These are phyloP conservation scores for Colletotrichum coccodes DNA, from an alignment of 2,329 filamentous ascomycete genomes.

Conservation along the genomic window DNA sequence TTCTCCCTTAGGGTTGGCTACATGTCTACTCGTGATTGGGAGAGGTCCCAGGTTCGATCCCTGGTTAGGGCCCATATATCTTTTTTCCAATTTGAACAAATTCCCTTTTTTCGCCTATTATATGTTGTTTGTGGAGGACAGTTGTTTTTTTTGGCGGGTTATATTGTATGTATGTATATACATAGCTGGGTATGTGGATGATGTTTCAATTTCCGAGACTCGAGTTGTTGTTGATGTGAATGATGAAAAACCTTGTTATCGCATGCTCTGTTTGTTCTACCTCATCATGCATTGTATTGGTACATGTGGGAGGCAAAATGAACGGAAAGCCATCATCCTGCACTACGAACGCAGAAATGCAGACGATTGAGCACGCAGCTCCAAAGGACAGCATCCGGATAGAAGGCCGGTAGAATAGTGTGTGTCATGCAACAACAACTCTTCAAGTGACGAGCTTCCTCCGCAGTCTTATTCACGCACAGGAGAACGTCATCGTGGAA, in stretches of 20 bases:
- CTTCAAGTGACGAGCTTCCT: no score
- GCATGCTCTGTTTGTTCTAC: no score
- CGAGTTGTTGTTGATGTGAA: neutral
- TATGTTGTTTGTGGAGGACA: no score
- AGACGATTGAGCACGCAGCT: neutral
- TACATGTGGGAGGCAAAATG: no score
- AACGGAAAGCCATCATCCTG: no score
- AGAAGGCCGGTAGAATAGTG: neutral
- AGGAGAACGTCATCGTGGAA: no score
- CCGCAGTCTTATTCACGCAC: no score
- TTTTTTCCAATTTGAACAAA: neutral
- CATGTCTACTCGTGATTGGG: neutral
- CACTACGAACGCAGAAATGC: neutral
- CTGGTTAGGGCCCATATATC: conserved; percentile 22
- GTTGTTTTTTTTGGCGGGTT: neutral
- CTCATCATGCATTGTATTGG: no score
- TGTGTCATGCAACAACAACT: neutral
- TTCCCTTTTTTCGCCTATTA: neutral
- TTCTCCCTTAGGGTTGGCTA: conserved; percentile 27
- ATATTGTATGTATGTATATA: no score
- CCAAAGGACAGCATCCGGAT: neutral
- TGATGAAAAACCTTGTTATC: no score
- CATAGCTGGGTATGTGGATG: no score
- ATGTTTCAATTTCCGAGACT: no score
- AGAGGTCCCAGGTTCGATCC: conserved; percentile 32